These are phyloP conservation scores for Capsicum pubescens DNA, from an alignment of 257 asterid genomes.

Conservation along the genomic window DNA sequence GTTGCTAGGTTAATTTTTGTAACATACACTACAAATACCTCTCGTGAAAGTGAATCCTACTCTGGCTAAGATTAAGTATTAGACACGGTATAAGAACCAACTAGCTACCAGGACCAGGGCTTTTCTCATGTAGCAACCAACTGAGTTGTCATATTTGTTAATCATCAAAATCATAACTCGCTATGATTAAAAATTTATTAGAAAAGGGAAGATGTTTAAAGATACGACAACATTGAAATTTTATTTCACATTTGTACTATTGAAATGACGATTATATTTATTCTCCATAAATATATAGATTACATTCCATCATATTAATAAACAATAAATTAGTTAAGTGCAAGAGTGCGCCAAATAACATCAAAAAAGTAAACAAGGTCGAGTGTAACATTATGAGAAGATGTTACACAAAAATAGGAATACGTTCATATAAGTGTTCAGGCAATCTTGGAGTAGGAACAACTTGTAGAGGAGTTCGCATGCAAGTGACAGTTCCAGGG, in stretches of 20 bases:
- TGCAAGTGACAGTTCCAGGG: constrained; percentile 55
- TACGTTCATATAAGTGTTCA: neutral
- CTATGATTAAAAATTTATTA: neutral
- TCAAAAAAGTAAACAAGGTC: neutral
- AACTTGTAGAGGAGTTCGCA: constrained; percentile 30
- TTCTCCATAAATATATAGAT: neutral
- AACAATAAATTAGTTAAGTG: neutral
- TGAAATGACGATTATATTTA: neutral
- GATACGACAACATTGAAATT: neutral
- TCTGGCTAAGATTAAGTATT: neutral
- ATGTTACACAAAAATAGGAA: neutral
- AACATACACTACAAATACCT: neutral
- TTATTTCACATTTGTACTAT: neutral
- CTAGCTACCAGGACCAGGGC: neutral
- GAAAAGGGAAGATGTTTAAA: neutral
- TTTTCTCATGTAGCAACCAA: neutral
- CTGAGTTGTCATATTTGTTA: neutral
- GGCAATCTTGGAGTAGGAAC: constrained; percentile 35
- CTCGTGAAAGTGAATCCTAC: neutral
- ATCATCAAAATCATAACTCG: neutral
- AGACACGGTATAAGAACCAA: neutral
- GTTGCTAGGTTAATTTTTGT: neutral
- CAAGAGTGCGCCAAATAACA: neutral
- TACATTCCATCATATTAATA: neutral
- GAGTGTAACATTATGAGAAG: neutral